Evolutionary conservation across 768 basidiomycete species (phyloP), one percentile per base, ranked within the genome.

Genomic region (Tephrocybe sp.): DNA sequence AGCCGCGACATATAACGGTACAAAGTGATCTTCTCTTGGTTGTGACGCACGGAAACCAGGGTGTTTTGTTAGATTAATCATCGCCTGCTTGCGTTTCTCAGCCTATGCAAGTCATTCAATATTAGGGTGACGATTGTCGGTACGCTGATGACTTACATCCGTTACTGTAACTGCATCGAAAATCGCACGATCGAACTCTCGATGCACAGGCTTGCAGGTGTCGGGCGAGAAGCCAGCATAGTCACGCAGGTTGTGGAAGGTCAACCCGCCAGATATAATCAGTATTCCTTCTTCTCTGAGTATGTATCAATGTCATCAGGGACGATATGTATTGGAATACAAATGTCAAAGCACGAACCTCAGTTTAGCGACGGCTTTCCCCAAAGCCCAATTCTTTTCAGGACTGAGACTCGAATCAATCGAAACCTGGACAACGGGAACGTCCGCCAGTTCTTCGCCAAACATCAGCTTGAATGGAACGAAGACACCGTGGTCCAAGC

Each of bases 401-500:
- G 87, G 81, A 46, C 71, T 74, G 53, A 88, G 57, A 49, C 70
- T 79, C 9, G 73, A 68, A 54, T 88, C 82, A 45, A 90, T 83
- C 29, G 81, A 83, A 2, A 79, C 83, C 66, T 90, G 76, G 16
- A 90, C 78, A 57, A 91, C 76, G 2, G 89, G 89, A 15, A 91
- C 67, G 4, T 76, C 72, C 21, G 61, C 73, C 49, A 83, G 77
- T 40, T 76, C 75, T 40, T 83, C 77, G 6, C 85, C 84, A 58
- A 91, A 90, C 88, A 91, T 91, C 51, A 84, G 61, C 38, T 75
- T 71, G 72, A 91, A 88, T 2, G 89, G 89, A 11, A 91, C 71
- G 61, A 90, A 91, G 38, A 90, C 86, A 19, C 88, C 89, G 57
- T 89, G 87, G 59, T 89, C 87, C 0, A 89, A 65, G 5, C 87